phyloP scores from a whole-genome alignment of 78 protist species.

The Dictyostelium discoideum region DNA sequence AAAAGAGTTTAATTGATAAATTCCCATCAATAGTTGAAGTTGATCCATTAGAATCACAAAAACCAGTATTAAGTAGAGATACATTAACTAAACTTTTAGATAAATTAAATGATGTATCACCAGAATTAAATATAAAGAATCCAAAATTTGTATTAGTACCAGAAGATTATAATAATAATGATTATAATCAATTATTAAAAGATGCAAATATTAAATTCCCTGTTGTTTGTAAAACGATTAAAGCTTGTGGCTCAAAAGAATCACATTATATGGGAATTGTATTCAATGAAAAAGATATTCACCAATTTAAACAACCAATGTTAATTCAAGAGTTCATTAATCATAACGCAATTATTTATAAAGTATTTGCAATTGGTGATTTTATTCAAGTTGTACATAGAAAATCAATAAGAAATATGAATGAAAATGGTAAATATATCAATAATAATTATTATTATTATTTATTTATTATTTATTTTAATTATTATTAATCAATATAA shows the following conservation, averaged over 20 bases:
- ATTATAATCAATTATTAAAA: neutral
- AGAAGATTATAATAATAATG: neutral
- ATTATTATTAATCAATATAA: neutral
- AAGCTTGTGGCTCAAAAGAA: conserved; percentile 79
- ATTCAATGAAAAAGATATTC: conserved; percentile 30
- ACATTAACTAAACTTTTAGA: conserved; percentile 24
- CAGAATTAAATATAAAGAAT: neutral
- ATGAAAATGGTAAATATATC: neutral
- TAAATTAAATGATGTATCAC: conserved; percentile 11
- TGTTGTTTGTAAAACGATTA: conserved; percentile 62
- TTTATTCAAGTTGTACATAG: conserved; percentile 53
- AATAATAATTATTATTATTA: no score
- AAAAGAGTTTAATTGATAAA: neutral
- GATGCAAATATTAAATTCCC: conserved; percentile 30
- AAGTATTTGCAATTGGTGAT: conserved; percentile 76
- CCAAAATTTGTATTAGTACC: conserved; percentile 33
- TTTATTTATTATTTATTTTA: neutral
- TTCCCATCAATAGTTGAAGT: conserved; percentile 47
- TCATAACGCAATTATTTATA: conserved; percentile 73
- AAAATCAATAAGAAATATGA: conserved; percentile 73
- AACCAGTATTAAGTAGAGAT: conserved; percentile 49
- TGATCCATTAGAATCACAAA: conserved; percentile 60
- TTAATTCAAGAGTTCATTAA: conserved; percentile 68
- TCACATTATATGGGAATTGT: conserved; percentile 73
- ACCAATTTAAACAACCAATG: conserved; percentile 47